Percentiles rank a stretch among this genome's conserved stretches.
Conservation (phyloP, 805 yeast species). For the Kodamaea leandrae region DNA sequence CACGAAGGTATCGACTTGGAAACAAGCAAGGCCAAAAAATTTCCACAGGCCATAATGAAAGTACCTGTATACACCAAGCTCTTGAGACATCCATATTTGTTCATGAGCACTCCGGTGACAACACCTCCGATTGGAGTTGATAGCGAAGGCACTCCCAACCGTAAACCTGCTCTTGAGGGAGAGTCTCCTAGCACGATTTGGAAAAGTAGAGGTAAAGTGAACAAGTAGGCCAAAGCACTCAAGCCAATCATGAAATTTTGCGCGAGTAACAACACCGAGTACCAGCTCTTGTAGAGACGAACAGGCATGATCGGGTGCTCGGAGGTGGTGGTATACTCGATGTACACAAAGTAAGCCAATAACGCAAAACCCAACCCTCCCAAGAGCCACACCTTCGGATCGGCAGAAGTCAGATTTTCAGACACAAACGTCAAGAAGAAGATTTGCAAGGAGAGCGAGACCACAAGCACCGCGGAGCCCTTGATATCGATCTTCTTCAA, state of each 20-base stretch:
- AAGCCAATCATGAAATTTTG: constrained; percentile 38
- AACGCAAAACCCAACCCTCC: constrained; percentile 12
- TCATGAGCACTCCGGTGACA: constrained; percentile 38
- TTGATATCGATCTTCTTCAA: constrained; percentile 29
- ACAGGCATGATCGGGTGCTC: constrained; percentile 36
- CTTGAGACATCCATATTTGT: constrained; percentile 24
- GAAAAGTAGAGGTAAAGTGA: constrained; percentile 41
- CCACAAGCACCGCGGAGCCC: constrained; percentile 32
- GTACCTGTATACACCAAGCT: constrained; percentile 33
- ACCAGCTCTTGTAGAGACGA: constrained; percentile 19
- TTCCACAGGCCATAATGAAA: constrained; percentile 33
- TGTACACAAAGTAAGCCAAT: constrained; percentile 15
- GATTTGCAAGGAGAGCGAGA: constrained; percentile 31
- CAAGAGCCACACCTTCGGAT: constrained; percentile 13
- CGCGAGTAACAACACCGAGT: constrained; percentile 23
- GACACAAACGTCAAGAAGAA: constrained; percentile 26
- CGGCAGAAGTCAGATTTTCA: constrained; percentile 17
- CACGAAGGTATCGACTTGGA: constrained; percentile 20
- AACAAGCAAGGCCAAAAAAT: constrained; percentile 21
- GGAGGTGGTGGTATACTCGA: constrained; percentile 21
- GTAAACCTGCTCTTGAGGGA: constrained; percentile 17
- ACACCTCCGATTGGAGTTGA: constrained; percentile 45
- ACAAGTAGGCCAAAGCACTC: constrained; percentile 39
- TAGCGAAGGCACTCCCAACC: constrained; percentile 40
- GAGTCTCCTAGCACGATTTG: constrained; percentile 40